Conservation (phyloP, 2,329 filamentous ascomycete species). For the Fusarium proliferatum region DNA sequence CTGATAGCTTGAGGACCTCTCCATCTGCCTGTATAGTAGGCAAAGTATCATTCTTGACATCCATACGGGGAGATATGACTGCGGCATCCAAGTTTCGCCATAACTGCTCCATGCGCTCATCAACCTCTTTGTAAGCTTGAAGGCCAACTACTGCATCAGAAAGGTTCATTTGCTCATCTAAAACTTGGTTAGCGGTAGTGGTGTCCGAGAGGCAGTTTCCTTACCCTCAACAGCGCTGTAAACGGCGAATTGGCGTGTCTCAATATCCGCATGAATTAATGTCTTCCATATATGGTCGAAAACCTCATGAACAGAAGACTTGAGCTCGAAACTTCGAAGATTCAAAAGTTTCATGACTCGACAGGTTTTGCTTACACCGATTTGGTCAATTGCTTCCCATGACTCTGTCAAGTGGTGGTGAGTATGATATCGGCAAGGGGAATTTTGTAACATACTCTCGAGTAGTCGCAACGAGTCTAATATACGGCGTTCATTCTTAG, state of each 20-base stretch:
- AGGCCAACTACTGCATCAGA: conserved; percentile 66
- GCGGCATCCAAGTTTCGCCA: conserved; percentile 72
- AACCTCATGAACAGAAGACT: conserved; percentile 72
- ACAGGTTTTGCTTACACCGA: conserved; percentile 71
- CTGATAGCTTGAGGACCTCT: conserved; percentile 57
- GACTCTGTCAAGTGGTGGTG: conserved; percentile 56
- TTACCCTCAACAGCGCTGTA: conserved; percentile 62
- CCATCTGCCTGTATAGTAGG: conserved; percentile 56
- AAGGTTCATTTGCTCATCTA: conserved; percentile 64
- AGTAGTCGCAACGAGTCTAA: conserved; percentile 68
- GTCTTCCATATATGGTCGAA: conserved; percentile 78
- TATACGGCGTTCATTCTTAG: conserved; percentile 65
- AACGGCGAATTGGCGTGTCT: conserved; percentile 67
- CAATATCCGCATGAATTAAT: conserved; percentile 71
- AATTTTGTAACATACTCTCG: conserved; percentile 57
- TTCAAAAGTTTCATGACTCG: conserved; percentile 74
- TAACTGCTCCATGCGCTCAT: conserved; percentile 68
- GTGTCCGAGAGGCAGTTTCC: neutral
- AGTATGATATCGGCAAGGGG: conserved; percentile 3
- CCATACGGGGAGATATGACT: conserved; percentile 70
- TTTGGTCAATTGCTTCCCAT: conserved; percentile 66
- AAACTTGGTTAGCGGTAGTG: conserved; percentile 27
- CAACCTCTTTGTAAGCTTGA: conserved; percentile 69
- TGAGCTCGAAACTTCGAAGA: conserved; percentile 72
- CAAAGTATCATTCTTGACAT: conserved; percentile 48